Evolutionary conservation across 129 eudicot species (phyloP).

Genomic region (Centrapalus pauciflorus): DNA sequence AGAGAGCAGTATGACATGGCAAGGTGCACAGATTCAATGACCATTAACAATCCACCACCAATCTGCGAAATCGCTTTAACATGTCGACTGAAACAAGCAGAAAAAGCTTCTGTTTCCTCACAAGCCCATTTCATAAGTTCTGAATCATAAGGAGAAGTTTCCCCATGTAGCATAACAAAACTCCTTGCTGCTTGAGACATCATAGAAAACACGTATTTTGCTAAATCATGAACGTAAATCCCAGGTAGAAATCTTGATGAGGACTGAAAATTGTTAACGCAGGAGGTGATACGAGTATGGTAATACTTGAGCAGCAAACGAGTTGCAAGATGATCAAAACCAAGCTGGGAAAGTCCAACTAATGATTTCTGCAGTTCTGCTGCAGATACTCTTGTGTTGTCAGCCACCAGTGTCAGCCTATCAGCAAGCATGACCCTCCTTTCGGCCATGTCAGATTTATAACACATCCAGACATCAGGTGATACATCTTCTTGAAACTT

Average conservation of each 20-base stretch:
- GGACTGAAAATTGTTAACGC: conserved; percentile 36
- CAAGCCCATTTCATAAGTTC: conserved; percentile 53
- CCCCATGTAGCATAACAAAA: conserved; percentile 47
- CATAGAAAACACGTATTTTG: conserved; percentile 48
- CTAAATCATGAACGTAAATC: conserved; percentile 35
- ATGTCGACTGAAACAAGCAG: conserved; percentile 39
- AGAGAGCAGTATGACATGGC: conserved; percentile 61
- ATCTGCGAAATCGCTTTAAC: conserved; percentile 42
- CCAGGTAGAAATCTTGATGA: conserved; percentile 34
- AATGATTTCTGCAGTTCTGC: conserved; percentile 64
- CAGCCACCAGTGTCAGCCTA: conserved; percentile 47
- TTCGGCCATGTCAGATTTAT: conserved; percentile 53
- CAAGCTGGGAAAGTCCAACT: conserved; percentile 63
- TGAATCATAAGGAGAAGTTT: conserved; percentile 33
- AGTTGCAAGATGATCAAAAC: conserved; percentile 51
- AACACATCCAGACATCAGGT: conserved; percentile 38
- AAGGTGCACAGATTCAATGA: conserved; percentile 44
- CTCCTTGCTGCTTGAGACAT: conserved; percentile 69
- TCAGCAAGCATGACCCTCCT: conserved; percentile 50
- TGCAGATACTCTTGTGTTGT: conserved; percentile 47
- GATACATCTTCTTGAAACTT: conserved; percentile 31
- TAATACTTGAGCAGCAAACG: conserved; percentile 54
- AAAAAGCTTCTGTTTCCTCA: conserved; percentile 54
- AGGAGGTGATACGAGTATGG: conserved; percentile 41
- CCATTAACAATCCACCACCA: conserved; percentile 40